phyloP scores from a whole-genome alignment of 73 alveolate genomes.

The Strombidium stylifer region DNA sequence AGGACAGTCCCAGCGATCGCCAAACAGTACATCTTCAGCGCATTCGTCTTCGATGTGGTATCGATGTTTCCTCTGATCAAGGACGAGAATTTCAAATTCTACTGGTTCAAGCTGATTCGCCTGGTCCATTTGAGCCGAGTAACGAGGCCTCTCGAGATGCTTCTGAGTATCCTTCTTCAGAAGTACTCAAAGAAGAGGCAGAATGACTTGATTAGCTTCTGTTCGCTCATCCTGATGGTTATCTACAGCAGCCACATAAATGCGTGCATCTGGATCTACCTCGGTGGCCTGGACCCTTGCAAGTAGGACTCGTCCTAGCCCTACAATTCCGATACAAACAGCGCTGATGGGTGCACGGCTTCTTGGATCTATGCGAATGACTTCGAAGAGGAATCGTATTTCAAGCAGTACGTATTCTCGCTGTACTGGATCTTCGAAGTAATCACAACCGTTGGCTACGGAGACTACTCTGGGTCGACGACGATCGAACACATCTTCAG shows the following conservation, averaged over 20 bases:
- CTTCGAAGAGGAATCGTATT: background rate
- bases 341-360: too few species aligned
- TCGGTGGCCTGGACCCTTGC: constrained; percentile 11
- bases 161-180: constrained; percentile 5
- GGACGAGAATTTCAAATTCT: background rate
- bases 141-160: constrained; percentile 6
- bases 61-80: constrained; percentile 19
- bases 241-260: constrained; percentile 22
- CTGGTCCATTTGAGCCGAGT: constrained; percentile 15
- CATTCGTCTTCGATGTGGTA: constrained; percentile 28
- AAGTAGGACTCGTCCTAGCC: background rate
- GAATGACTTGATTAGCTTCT: constrained; percentile 2
- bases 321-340: too few species aligned
- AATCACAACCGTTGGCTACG: constrained; percentile 52
- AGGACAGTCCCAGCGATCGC: background rate
- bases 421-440: constrained; percentile 34
- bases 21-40: background rate
- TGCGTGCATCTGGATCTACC: constrained; percentile 36
- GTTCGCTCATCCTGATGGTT: constrained; percentile 12
- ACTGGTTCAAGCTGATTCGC: background rate
- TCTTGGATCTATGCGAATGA: constrained; percentile 27
- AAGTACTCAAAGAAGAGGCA: constrained; percentile 4
- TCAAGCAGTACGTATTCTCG: constrained; percentile 17
- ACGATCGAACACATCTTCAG: constrained; percentile 25
- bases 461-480: constrained; percentile 27